Evolutionary conservation across 768 basidiomycete genomes (phyloP), one percentile per base, ranked within the genome.

Genomic region (Hypholoma fasciculare): DNA sequence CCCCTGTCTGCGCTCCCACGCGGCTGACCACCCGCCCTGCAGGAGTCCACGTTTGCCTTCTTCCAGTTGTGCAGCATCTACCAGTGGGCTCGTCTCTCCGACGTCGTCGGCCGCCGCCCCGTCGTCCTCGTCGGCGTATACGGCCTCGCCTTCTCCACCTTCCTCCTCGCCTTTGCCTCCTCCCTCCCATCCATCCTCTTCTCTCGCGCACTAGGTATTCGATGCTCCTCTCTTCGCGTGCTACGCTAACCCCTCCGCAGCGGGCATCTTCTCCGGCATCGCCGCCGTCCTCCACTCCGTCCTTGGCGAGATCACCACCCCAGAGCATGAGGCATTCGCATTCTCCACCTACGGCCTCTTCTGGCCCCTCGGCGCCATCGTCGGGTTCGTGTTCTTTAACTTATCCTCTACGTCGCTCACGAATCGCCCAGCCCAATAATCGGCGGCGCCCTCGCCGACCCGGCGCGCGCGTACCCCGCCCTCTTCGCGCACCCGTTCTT

Each of bases 21-120:
- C 34, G 7, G 11, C 44, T 38, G 20, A 36, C 26, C 51, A n/a
- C 40, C 0, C 53, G 47, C 39, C n/a, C 2, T 27, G n/a, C 39
- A 88, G 86, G 87, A 87, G 61, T 85, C 83, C 60, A 72, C 74
- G 11, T 87, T 87, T 66, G 80, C 83, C 19, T 61, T 87, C 40
- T 72, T 81, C n/a, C 85, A 88, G 66, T 69, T 88, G 7, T 64
- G 76, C 19, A 78, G 79, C 23, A 86, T 89, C 38, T 83, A 85
- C 59, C 81, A 81, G 2, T 87, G 84, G 83, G 85, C 83, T 2
- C 72, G 74, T 34, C 62, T 85, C n/a, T 87, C 85, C 36, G 83
- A 88, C 68, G 67, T 67, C 38, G 73, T 86, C 49, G 88, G 87
- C 36, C 79, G 88, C 30, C 76, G 82, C 26, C 88, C 87, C 9